Evolutionary conservation across 805 yeast genomes (phyloP).

Genomic region (Candida qinlingensis): DNA sequence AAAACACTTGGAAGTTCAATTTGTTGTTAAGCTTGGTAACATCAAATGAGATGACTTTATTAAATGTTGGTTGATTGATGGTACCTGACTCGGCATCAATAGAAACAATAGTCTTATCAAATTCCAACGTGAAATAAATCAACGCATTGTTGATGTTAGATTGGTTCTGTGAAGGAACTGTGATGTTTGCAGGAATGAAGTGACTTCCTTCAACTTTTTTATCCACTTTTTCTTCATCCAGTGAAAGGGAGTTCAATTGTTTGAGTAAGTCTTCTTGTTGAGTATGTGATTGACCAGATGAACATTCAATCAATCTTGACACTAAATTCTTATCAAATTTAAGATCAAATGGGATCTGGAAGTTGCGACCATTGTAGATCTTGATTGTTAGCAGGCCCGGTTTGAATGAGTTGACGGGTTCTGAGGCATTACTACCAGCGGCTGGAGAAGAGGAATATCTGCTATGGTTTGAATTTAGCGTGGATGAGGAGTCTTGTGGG

Average conservation of each 20-base stretch:
- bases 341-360: slow-evolving; percentile 66
- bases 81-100: slow-evolving; percentile 86
- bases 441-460: not conserved
- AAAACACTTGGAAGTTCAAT: slow-evolving; percentile 72
- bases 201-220: not conserved
- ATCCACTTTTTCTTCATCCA: slow-evolving; percentile 24
- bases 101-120: slow-evolving; percentile 88
- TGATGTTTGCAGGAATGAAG: slow-evolving; percentile 48
- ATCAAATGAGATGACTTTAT: slow-evolving; percentile 87
- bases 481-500: not conserved
- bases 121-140: slow-evolving; percentile 83
- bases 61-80: slow-evolving; percentile 73
- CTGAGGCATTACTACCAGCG: slow-evolving; percentile 2
- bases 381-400: slow-evolving; percentile 79
- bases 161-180: slow-evolving; percentile 45
- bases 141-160: slow-evolving; percentile 48
- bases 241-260: slow-evolving; percentile 15
- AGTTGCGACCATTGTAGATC: slow-evolving; percentile 62
- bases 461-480: not conserved
- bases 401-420: slow-evolving; percentile 23
- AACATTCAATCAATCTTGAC: slow-evolving; percentile 60
- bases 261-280: slow-evolving; percentile 17
- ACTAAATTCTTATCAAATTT: slow-evolving; percentile 59
- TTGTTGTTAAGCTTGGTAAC: slow-evolving; percentile 59
- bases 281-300: slow-evolving; percentile 25